These are phyloP conservation scores for Cunninghamia lanceolata DNA, from an alignment of 75 land plant species.

Conservation along the genomic window DNA sequence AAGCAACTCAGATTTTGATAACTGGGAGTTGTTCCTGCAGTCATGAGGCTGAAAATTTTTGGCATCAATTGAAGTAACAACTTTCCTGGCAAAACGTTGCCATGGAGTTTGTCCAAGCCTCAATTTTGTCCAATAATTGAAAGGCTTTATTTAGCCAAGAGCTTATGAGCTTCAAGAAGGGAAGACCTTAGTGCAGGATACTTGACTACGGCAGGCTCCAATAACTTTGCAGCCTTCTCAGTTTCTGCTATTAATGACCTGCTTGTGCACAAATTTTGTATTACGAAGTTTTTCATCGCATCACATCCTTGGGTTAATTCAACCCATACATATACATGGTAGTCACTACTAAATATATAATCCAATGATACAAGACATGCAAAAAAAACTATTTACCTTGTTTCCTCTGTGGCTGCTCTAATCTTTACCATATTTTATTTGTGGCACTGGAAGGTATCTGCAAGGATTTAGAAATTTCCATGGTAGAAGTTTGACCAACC, in stretches of 20 bases:
- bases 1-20: not conserved
- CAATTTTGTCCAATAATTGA: conserved; percentile 39
- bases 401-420: not conserved
- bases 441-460: not conserved
- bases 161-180: conserved; percentile 59
- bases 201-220: conserved; percentile 63
- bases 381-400: not conserved
- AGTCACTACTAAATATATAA: too few species aligned
- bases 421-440: not conserved
- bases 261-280: too few species aligned
- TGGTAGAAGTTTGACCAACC: not conserved
- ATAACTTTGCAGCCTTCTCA: conserved; percentile 74
- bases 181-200: conserved; percentile 64
- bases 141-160: conserved; percentile 74
- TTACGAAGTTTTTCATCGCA: not conserved
- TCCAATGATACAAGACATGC: too few species aligned
- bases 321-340: not conserved
- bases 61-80: not conserved
- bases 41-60: not conserved
- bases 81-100: not conserved
- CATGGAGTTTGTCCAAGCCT: conserved; percentile 2
- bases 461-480: not conserved
- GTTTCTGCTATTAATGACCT: conserved; percentile 78
- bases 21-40: not conserved
- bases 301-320: not conserved